A percentile compares a stretch with the other conserved stretches of the same genome.
These are phyloP conservation scores for Medicago arabica DNA, from an alignment of 306 rosid species.

Conservation along the genomic window DNA sequence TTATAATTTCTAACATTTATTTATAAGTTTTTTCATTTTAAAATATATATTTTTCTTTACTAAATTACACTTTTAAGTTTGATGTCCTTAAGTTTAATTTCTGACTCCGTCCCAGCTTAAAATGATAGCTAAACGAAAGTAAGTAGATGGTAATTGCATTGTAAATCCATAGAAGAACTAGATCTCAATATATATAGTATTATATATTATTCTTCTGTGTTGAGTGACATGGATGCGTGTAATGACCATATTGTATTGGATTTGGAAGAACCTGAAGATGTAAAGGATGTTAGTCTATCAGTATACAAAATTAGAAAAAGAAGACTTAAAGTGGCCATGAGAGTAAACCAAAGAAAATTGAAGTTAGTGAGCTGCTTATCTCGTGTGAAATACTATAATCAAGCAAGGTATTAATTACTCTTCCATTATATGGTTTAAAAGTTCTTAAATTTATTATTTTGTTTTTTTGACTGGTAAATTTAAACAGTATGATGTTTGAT, in stretches of 20 bases:
- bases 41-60: too few relatives aligned
- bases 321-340: constrained; percentile 20
- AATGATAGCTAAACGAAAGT: background rate
- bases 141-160: background rate
- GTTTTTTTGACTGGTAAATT: too few relatives aligned
- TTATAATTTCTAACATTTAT: too few relatives aligned
- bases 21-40: too few relatives aligned
- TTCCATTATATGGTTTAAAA: background rate
- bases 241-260: background rate
- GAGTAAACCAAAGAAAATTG: constrained; percentile 18
- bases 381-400: constrained; percentile 17
- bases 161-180: background rate
- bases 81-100: too few relatives aligned
- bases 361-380: constrained; percentile 13
- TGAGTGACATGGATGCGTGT: constrained; percentile 20
- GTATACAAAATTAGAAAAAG: background rate
- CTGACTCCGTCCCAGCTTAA: too few relatives aligned
- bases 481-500: background rate
- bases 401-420: background rate
- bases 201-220: background rate
- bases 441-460: background rate
- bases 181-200: background rate
- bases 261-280: background rate
- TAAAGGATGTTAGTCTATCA: background rate
- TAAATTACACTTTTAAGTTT: too few relatives aligned